These are phyloP conservation scores for Cladosporium sp. DNA, from an alignment of 2,329 filamentous ascomycete species.

Conservation along the genomic window DNA sequence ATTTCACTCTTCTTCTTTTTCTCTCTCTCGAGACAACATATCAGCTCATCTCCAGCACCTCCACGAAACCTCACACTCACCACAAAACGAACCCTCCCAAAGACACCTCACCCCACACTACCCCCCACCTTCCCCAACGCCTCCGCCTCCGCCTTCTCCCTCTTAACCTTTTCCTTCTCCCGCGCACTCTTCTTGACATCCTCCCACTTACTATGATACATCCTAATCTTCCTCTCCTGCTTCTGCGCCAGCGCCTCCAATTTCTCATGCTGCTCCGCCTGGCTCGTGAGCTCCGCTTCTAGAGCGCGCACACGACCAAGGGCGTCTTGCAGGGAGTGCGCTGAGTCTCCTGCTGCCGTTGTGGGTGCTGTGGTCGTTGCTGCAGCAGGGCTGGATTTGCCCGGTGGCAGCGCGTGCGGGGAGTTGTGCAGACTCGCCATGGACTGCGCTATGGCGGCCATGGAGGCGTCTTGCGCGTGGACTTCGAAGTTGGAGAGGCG, in stretches of 20 bases:
- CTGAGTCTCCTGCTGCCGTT: too few relatives aligned
- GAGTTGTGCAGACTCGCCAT: constrained; percentile 47
- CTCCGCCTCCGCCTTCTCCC: constrained; percentile 5
- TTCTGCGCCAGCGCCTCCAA: constrained; percentile 59
- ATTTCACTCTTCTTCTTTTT: too few relatives aligned
- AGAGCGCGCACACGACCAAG: constrained; percentile 35
- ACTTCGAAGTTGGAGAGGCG: constrained; percentile 92
- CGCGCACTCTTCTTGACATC: constrained; percentile 62
- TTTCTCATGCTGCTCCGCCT: constrained; percentile 57
- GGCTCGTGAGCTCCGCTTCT: constrained; percentile 60
- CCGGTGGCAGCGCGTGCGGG: background rate
- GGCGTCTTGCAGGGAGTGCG: constrained; percentile 24
- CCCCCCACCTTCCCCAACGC: background rate
- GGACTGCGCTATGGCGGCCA: constrained; percentile 78
- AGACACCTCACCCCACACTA: too few relatives aligned
- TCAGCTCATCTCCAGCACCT: too few relatives aligned
- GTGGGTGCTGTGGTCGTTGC: constrained; percentile 7
- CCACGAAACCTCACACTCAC: too few relatives aligned
- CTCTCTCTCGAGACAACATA: too few relatives aligned
- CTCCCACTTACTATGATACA: constrained; percentile 65
- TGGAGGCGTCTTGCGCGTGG: constrained; percentile 73
- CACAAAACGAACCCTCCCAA: too few relatives aligned
- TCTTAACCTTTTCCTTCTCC: constrained; percentile 14
- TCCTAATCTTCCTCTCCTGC: constrained; percentile 59
- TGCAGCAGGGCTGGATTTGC: too few relatives aligned